Percentiles rank a stretch among this genome's conserved stretches.
These are phyloP conservation scores for Suhomyces anneliseae DNA, from an alignment of 1,139 yeast species.

Conservation along the genomic window DNA sequence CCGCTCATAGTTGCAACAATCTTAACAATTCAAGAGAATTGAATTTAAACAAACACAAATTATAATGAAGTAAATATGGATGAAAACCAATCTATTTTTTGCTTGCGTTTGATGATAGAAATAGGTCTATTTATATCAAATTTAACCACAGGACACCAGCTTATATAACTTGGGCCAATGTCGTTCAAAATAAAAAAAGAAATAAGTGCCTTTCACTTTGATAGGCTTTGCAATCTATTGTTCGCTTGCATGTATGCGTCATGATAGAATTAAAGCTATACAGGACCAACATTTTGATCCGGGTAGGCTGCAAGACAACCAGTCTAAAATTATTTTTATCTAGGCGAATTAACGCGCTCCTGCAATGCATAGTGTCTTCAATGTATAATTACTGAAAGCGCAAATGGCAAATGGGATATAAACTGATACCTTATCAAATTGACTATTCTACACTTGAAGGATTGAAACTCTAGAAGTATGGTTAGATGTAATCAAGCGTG, in stretches of 20 bases:
- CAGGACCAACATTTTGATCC: neutral
- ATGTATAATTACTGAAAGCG: too few relatives aligned
- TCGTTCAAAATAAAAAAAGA: neutral
- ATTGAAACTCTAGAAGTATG: too few relatives aligned
- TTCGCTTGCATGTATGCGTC: neutral
- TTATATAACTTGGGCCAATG: neutral
- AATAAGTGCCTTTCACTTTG: neutral
- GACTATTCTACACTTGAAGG: neutral
- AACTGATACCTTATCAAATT: too few relatives aligned
- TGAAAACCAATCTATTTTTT: too few relatives aligned
- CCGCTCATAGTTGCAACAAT: neutral
- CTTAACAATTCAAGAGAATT: neutral
- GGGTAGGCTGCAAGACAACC: neutral
- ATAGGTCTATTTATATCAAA: too few relatives aligned
- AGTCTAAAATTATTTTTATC: neutral
- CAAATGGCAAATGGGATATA: too few relatives aligned
- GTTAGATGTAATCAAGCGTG: too few relatives aligned
- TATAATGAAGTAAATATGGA: too few relatives aligned
- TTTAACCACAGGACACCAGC: neutral
- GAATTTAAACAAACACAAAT: too few relatives aligned
- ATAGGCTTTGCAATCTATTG: neutral
- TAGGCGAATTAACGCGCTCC: neutral
- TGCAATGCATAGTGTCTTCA: neutral
- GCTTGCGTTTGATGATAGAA: neutral
- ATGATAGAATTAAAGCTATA: neutral